Percentiles rank a stretch among this genome's conserved stretches.
phyloP scores from a whole-genome alignment of 129 eudicot genomes.

The Ambrosia trifida region DNA sequence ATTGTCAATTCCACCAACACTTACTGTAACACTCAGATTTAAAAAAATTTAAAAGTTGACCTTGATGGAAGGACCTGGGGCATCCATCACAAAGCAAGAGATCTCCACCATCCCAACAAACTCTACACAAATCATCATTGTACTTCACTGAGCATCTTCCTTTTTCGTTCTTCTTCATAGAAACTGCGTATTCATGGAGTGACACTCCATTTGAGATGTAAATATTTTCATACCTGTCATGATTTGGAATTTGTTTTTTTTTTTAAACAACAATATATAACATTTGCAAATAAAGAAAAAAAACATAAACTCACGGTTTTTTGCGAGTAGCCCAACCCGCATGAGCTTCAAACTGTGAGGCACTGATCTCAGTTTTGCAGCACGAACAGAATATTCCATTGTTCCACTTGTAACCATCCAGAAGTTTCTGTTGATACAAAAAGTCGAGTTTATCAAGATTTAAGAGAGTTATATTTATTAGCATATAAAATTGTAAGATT shows the following conservation, averaged over 20 bases:
- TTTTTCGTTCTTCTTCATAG: constrained; percentile 43
- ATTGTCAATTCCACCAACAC: background rate
- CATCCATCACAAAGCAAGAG: constrained; percentile 97
- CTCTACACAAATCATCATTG: constrained; percentile 81
- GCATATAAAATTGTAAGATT: background rate
- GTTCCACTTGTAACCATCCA: constrained; percentile 76
- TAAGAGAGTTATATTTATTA: constrained; percentile 17
- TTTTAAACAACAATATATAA: background rate
- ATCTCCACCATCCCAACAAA: constrained; percentile 93
- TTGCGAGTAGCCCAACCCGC: constrained; percentile 93
- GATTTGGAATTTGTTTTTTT: background rate
- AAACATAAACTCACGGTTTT: constrained; percentile 70
- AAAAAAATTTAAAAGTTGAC: constrained; percentile 35
- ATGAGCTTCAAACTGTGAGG: constrained; percentile 92
- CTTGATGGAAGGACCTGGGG: constrained; percentile 93
- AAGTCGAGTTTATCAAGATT: constrained; percentile 20
- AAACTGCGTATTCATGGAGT: constrained; percentile 80
- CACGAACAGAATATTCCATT: constrained; percentile 76
- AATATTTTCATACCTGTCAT: constrained; percentile 70
- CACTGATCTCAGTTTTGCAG: constrained; percentile 80
- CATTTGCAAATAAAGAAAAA: background rate
- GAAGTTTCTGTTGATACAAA: constrained; percentile 58
- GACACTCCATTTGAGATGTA: constrained; percentile 96
- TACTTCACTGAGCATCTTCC: constrained; percentile 42
- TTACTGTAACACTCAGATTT: background rate